These are phyloP conservation scores for Tolypocladium ophioglossoides DNA, from an alignment of 2,329 filamentous ascomycete species.

Conservation along the genomic window DNA sequence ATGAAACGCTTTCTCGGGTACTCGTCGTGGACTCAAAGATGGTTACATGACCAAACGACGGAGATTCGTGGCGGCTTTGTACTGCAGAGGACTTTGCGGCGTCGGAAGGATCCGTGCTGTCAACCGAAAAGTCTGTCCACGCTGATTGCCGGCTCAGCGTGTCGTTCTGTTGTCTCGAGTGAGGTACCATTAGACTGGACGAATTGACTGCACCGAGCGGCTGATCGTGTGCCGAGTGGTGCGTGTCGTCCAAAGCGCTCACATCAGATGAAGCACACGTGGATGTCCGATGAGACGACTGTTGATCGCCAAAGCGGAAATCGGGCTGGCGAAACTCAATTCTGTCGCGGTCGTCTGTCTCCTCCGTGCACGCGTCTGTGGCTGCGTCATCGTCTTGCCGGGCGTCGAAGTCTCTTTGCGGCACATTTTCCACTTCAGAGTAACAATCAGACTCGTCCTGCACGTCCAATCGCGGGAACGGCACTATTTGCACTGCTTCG, in stretches of 20 bases:
- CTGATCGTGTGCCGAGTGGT: conserved; percentile 13
- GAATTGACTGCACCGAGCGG: conserved; percentile 25
- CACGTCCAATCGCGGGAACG: conserved; percentile 24
- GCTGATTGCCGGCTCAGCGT: conserved; percentile 43
- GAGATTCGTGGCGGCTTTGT: conserved; percentile 15
- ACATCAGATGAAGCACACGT: conserved; percentile 29
- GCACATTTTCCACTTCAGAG: conserved; percentile 21
- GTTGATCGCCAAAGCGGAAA: conserved; percentile 15
- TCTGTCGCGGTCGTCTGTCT: conserved; percentile 20
- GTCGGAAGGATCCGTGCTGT: conserved; percentile 34
- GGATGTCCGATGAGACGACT: conserved; percentile 25
- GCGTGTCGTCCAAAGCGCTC: conserved; percentile 16
- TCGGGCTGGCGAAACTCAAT: conserved; percentile 16
- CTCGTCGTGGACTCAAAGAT: conserved; percentile 16
- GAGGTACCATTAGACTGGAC: conserved; percentile 37
- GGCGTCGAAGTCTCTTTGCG: conserved; percentile 11
- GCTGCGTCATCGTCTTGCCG: conserved; percentile 19
- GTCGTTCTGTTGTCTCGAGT: conserved; percentile 29
- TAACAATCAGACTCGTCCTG: conserved; percentile 28
- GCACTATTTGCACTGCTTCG: conserved; percentile 11
- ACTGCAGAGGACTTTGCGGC: conserved; percentile 16
- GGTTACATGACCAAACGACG: conserved; percentile 20
- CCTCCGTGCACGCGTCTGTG: conserved; percentile 25
- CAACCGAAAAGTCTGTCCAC: conserved; percentile 52
- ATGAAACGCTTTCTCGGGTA: conserved; percentile 1